Evolutionary conservation across 2,329 filamentous ascomycete genomes (phyloP).

Genomic region (Torrubiellomyces zombiae): DNA sequence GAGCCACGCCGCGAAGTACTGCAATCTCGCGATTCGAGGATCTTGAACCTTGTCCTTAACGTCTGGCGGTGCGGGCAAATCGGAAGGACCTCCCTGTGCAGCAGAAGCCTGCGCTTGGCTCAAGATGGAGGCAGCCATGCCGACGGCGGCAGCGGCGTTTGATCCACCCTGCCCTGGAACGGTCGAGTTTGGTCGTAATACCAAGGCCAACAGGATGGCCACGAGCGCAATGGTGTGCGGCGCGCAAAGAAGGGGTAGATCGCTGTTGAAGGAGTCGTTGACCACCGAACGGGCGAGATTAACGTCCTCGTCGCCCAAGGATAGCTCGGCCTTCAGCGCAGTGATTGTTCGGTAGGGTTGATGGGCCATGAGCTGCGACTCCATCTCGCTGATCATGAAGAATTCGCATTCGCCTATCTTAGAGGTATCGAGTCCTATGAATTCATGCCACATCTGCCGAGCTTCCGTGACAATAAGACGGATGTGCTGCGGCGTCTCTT

Average conservation of each 20-base stretch:
- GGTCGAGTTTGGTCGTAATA: slow-evolving; percentile 45
- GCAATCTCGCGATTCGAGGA: slow-evolving; percentile 46
- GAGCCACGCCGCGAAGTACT: slow-evolving; percentile 56
- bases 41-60: slow-evolving; percentile 33
- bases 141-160: slow-evolving; percentile 18
- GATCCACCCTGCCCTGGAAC: slow-evolving; percentile 12
- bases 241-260: slow-evolving; percentile 69
- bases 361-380: slow-evolving; percentile 75
- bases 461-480: slow-evolving; percentile 78
- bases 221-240: slow-evolving; percentile 84
- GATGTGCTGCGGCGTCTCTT: slow-evolving; percentile 94
- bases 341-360: slow-evolving; percentile 76
- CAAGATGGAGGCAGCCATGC: slow-evolving; percentile 32
- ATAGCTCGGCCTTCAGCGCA: slow-evolving; percentile 52
- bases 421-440: slow-evolving; percentile 58
- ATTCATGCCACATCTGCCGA: slow-evolving; percentile 68
- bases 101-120: slow-evolving; percentile 25
- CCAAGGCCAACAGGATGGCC: slow-evolving; percentile 68
- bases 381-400: slow-evolving; percentile 79
- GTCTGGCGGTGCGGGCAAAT: slow-evolving; percentile 9
- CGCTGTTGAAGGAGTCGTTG: slow-evolving; percentile 86
- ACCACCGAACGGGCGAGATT: slow-evolving; percentile 66
- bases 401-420: slow-evolving; percentile 92
- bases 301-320: slow-evolving; percentile 61
- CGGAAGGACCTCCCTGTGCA: slow-evolving; percentile 7